Evolutionary conservation across 768 basidiomycete genomes (phyloP), one percentile per base, ranked within the genome.

Genomic region (Pleurotus citrinopileatus): DNA sequence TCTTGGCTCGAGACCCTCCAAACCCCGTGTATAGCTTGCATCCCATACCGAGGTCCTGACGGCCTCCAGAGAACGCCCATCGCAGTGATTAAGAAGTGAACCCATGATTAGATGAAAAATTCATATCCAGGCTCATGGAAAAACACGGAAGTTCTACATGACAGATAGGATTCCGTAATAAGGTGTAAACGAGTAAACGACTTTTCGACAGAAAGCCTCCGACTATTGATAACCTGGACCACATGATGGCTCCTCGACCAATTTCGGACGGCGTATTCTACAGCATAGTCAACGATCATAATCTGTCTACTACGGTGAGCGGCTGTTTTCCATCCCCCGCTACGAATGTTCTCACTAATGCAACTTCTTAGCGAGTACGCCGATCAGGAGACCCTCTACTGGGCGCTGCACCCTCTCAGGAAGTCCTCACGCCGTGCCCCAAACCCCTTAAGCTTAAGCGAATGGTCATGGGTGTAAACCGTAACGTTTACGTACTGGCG

Each of bases 141-240:
- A 19, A 36, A 7, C 27, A 37, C 32, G 37, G 48, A 51, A 51
- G 19, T 34, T 51, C 48, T 37, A 12, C 34, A 13, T 34, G 48
- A 51, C 48, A 51, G 48, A 37, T 40, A 40, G 10, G 43, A 20
- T 44, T 51, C 22, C 48, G 48, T 51, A 51, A 47, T 29, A 32
- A 34, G 48, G 48, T 37, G 9, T 20, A 27, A 47, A 47, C 26
- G 45, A 13, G 48, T 51, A 51, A 51, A 25, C 32, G 22, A 36
- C 48, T 22, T 32, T 32, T 37, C 10, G 48, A 51, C 22, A 34
- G 19, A 51, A 51, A 51, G 15, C 48, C 2, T 51, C 48, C 48
- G 48, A 23, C n/a, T n/a, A n/a, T 17, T 37, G 48, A 51, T 51
- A 51, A 37, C 48, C 48, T 37, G 23, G 22, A 22, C 48, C 48